A percentile compares a stretch with the other conserved stretches of the same genome.
These are phyloP conservation scores for Ceratonia siliqua DNA, from an alignment of 306 rosid genomes.

Conservation along the genomic window DNA sequence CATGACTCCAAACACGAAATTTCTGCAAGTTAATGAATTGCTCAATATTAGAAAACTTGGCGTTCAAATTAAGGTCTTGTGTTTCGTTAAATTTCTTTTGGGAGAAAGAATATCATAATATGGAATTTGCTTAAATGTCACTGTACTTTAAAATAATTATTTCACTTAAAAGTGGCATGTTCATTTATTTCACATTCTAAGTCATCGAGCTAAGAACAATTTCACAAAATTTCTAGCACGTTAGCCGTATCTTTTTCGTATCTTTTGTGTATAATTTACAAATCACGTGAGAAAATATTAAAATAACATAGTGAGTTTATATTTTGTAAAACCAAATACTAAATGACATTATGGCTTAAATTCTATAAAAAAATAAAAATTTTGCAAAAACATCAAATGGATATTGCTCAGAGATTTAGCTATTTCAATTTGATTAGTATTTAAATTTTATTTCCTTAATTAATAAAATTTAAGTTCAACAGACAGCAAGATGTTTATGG, in stretches of 20 bases:
- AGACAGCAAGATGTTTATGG: too few species aligned
- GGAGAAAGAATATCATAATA: not conserved
- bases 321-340: too few species aligned
- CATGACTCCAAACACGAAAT: not conserved
- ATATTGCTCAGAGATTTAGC: too few species aligned
- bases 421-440: too few species aligned
- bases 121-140: not conserved
- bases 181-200: not conserved
- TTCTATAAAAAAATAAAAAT: too few species aligned
- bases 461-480: too few species aligned
- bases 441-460: too few species aligned
- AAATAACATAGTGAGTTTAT: too few species aligned
- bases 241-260: not conserved
- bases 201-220: not conserved
- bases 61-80: slow-evolving; percentile 34
- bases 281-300: not conserved
- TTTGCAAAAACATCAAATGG: too few species aligned
- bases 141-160: not conserved
- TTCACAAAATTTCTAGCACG: not conserved
- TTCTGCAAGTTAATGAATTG: slow-evolving; percentile 5
- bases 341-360: too few species aligned
- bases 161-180: not conserved
- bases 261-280: not conserved
- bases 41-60: not conserved
- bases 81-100: slow-evolving; percentile 20